These are phyloP conservation scores for Polymyxa betae DNA, from an alignment of 208 protist species.

Conservation along the genomic window DNA sequence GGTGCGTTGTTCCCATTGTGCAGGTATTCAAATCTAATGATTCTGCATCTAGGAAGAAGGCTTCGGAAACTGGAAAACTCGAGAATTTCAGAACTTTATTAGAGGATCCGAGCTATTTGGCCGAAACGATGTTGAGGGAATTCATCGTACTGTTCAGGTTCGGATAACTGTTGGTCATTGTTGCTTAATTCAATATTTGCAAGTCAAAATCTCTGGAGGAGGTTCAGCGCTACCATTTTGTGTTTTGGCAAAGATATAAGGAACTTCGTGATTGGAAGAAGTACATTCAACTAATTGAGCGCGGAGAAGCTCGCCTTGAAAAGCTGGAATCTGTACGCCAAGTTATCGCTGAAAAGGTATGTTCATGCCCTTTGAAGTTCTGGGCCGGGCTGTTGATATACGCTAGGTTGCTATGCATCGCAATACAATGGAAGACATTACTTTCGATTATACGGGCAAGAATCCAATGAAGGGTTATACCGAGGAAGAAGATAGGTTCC, in stretches of 20 bases:
- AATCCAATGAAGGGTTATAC: not conserved
- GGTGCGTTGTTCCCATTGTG: not conserved
- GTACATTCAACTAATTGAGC: slow-evolving; percentile 46
- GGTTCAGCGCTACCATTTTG: slow-evolving; percentile 69
- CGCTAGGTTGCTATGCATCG: not conserved
- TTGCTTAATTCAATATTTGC: slow-evolving; percentile 46
- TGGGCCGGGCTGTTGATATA: no score
- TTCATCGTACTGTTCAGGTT: slow-evolving; percentile 51
- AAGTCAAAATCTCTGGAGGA: slow-evolving; percentile 71
- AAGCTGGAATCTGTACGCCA: not conserved
- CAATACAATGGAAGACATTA: not conserved
- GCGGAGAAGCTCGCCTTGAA: not conserved
- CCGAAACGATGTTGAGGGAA: slow-evolving; percentile 62
- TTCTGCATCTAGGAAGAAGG: not conserved
- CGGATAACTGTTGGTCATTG: not conserved
- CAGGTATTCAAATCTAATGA: not conserved
- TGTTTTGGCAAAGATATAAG: slow-evolving; percentile 70
- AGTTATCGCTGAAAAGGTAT: not conserved
- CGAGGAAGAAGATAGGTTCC: slow-evolving; percentile 69
- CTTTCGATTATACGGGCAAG: slow-evolving; percentile 63
- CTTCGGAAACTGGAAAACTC: slow-evolving; percentile 71
- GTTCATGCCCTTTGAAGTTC: no score
- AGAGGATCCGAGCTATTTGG: slow-evolving; percentile 71
- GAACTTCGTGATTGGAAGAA: slow-evolving; percentile 61
- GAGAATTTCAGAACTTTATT: slow-evolving; percentile 71